Evolutionary conservation across 768 basidiomycete genomes (phyloP), one percentile per base, ranked within the genome.

Genomic region (Astraeus odoratus): DNA sequence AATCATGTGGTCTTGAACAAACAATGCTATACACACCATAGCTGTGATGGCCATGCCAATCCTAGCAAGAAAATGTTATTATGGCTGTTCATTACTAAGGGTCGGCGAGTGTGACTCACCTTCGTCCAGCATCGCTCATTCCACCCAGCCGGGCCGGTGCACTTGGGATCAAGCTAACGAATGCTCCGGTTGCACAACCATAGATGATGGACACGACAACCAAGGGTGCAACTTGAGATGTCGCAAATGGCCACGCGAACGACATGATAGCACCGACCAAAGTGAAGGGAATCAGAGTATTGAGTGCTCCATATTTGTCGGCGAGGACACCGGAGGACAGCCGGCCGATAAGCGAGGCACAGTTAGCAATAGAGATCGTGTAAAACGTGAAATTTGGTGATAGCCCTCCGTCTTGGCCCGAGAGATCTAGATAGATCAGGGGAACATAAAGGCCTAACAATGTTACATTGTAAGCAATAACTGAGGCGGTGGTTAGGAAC

Each of bases 221-320:
- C 6, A 70, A 50, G 35, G 64, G 57, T 3, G 57, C 49, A 0
- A 49, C 57, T 1, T 56, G 45, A 10, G 56, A 56, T 24, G 48
- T 52, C 2, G 61, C 57, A 49, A 65, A 67, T 5, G 75, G 75
- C 76, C 76, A 77, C 8, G 58, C 48, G 46, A 66, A 69, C 2
- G 73, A 71, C 47, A 72, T 53, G 20, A 69, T 51, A 0, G 62
- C 73, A 0, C 70, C 69, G 3, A 69, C 18, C 20, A 67, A 31
- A 2, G 66, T 68, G 25, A 68, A 67, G 4, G 73, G 68, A 8
- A 61, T 64, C 53, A 74, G 61, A 37, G 70, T 56, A 48, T 69
- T 76, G 19, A 75, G 52, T 1, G 66, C 48, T 13, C 74, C 74
- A 31, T 38, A 49, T 41, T 16, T 43, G 25, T 48, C 47, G 6